Base-by-base conservation (phyloP, 345 rosid genomes). In the Fremontodendron californicum region DNA sequence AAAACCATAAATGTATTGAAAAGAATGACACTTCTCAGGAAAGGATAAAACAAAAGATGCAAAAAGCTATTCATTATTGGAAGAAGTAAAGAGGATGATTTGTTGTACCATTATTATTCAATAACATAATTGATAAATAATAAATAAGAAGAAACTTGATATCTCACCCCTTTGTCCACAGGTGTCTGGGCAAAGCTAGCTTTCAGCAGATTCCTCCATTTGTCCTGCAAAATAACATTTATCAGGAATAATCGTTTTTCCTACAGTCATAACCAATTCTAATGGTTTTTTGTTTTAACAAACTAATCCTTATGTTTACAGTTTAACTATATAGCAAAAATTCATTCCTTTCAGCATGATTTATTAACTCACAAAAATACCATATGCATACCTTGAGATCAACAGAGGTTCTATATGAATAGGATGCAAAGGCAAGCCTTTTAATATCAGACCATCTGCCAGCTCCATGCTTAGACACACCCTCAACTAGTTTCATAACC, bases 381-480 rank as follows among this genome's bases (percentile, higher is more conserved):
- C 31, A 4, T 23, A 46, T 23, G 68, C 68, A 46, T 85, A 93
- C 99, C 96, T 95, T 95, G 77, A 95, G 99, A 88, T 96, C 99
- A 51, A 96, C 99, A 72, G 98, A 96, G 45, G 99, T 93, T 68
- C 98, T 97, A 79, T 92, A 92, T 3, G 97, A 86, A 82, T 86
- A 76, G 25, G 98, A 88, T 65, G 98, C 90, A 83, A 93, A 96
- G 52, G 91, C 91, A 75, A 91, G 87, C 83, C 89, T 82, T 82
- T 90, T 96, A 72, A 96, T 96, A 86, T 93, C 96, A 19, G 99
- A 93, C 99, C 99, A 93, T 86, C 94, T 86, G 74, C 99, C 98
- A 13, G 98, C 96, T 73, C 99, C 99, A 86, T 88, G 92, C 80
- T 83, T 90, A 11, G 98, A 86, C 6, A 96, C 99, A 82, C 99